Base-by-base conservation (phyloP, 495 filamentous ascomycete genomes). In the Penicillium coffeae region DNA sequence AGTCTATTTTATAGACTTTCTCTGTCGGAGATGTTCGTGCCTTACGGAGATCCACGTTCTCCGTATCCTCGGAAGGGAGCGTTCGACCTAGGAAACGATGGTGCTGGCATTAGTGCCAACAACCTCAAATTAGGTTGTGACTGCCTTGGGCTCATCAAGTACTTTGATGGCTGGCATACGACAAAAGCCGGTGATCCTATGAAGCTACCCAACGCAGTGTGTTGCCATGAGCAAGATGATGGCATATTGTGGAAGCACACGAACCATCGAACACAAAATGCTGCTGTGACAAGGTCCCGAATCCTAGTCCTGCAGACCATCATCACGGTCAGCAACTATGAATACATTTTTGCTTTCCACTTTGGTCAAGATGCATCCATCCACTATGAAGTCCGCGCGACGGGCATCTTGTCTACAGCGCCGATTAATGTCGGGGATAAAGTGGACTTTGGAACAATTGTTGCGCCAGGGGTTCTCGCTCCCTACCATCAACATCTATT, bases 401-500 rank as follows among this genome's bases (percentile, higher is more conserved):
- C 91, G 0, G 91, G 91, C 0, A 89, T 96, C 52, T 71, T 96
- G 6, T 89, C 84, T 32, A 94, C 90, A 0, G 69, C 81, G 21
- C 89, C 90, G 0, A 83, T 95, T 42, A 79, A 88, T 43, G 48
- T 56, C 2, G 59, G 41, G 3, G 77, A 83, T 21, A 55, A 54
- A 1, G 63, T 70, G 0, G 83, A 76, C 21, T 96, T 84, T 68
- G 91, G 91, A 22, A 96, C 90, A 1, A 69, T 89, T 33, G 88
- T 96, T 3, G 86, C 87, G 40, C 89, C 89, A 0, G 91, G 91
- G 0, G 89, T 90, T 3, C 71, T 96, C 3, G 89, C 79, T 0
- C 70, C 81, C 41, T 78, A 85, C 53, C 91, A 96, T 57, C 91
- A 96, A 57, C 91, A 96, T 66, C 83, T 95, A 48, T 94, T 96